Conservation (phyloP, 2,329 filamentous ascomycete genomes). For the Curvularia sp. region DNA sequence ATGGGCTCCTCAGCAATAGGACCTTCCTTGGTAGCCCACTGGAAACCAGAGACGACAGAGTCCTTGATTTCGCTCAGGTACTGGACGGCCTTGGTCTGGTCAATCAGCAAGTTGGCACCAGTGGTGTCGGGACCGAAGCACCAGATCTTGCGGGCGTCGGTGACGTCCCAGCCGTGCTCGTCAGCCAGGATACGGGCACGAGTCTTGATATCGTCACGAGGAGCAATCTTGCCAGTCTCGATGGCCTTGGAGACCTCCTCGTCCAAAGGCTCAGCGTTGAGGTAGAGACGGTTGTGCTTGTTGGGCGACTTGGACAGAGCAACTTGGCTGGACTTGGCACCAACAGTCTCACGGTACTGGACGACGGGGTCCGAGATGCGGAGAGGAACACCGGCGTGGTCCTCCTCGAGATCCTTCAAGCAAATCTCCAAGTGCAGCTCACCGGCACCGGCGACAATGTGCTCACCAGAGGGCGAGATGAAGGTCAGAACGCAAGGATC, state of each 20-base stretch:
- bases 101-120: constrained; percentile 97
- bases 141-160: constrained; percentile 99
- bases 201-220: constrained; percentile 98
- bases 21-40: constrained; percentile 98
- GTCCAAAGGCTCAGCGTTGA: constrained; percentile 85
- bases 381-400: constrained; percentile 98
- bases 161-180: constrained; percentile 98
- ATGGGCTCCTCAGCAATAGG: constrained; percentile 98
- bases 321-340: constrained; percentile 84
- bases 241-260: constrained; percentile 94
- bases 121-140: constrained; percentile 98
- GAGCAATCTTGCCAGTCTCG: constrained; percentile 87
- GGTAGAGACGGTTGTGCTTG: constrained; percentile 99
- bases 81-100: constrained; percentile 99
- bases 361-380: constrained; percentile 98
- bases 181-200: constrained; percentile 96
- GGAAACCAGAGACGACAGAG: constrained; percentile 99
- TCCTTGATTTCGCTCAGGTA: constrained; percentile 99
- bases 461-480: constrained; percentile 93
- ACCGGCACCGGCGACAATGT: constrained; percentile 98
- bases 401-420: constrained; percentile 99
- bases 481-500: constrained; percentile 95
- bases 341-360: constrained; percentile 96
- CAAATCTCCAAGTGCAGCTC: constrained; percentile 99
- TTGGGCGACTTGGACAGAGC: constrained; percentile 99